These are phyloP conservation scores for Sideroxylon spinosum DNA, from an alignment of 179 eudicot species.

Conservation along the genomic window DNA sequence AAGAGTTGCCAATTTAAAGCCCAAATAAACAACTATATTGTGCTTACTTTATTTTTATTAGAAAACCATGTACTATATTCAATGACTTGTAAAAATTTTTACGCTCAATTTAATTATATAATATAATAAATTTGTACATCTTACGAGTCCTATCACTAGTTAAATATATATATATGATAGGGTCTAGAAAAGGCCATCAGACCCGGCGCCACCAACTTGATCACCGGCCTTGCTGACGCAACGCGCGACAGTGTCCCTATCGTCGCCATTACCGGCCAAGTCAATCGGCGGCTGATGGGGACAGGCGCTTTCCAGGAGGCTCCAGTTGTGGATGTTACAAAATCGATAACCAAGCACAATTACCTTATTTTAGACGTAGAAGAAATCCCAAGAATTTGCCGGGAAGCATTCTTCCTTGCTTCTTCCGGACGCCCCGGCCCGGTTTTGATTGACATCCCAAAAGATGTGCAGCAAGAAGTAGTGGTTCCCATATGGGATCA, in stretches of 20 bases:
- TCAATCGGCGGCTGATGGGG: slow-evolving; percentile 81
- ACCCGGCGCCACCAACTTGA: slow-evolving; percentile 90
- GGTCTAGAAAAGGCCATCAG: no score
- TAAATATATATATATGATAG: no score
- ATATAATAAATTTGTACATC: no score
- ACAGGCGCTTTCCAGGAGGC: slow-evolving; percentile 91
- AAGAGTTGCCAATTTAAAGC: no score
- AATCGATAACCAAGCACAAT: slow-evolving; percentile 84
- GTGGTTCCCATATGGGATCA: slow-evolving; percentile 73
- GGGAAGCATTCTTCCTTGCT: slow-evolving; percentile 74
- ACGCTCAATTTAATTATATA: no score
- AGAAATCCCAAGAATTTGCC: slow-evolving; percentile 76
- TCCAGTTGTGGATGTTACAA: slow-evolving; percentile 86
- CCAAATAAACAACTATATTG: no score
- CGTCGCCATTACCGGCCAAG: slow-evolving; percentile 88
- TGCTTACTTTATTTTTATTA: no score
- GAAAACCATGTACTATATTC: no score
- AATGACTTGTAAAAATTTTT: no score
- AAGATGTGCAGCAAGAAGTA: slow-evolving; percentile 79
- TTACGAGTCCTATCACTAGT: no score
- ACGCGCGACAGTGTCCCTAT: slow-evolving; percentile 66
- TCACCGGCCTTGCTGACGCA: slow-evolving; percentile 77
- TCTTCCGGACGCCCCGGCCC: slow-evolving; percentile 81
- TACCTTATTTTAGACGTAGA: slow-evolving; percentile 74
- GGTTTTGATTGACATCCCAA: slow-evolving; percentile 79